Evolutionary conservation across 2,329 filamentous ascomycete species (phyloP).

Genomic region (Domatiomyces catenatus): DNA sequence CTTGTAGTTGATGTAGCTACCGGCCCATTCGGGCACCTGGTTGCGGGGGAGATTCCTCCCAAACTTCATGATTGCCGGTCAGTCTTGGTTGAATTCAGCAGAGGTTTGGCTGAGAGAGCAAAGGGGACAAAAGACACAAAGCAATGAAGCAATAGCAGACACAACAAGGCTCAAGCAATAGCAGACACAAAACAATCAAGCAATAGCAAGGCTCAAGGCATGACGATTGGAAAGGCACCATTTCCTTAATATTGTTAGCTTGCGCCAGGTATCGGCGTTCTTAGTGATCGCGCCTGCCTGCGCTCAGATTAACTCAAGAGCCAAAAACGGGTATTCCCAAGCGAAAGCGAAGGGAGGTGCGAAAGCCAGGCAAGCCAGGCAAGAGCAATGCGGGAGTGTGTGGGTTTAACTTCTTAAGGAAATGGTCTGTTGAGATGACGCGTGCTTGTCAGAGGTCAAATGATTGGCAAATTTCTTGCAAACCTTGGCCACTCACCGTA

Average conservation of each 20-base stretch:
- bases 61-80: slow-evolving; percentile 32
- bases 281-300: no score
- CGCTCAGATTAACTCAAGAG: no score
- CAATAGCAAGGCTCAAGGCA: neutral
- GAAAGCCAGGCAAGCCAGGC: no score
- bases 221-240: slow-evolving; percentile 9
- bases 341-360: no score
- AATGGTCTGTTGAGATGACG: no score
- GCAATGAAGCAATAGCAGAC: neutral
- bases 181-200: neutral
- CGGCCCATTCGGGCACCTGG: slow-evolving; percentile 36
- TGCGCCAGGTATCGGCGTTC: neutral
- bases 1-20: slow-evolving; percentile 38
- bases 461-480: no score
- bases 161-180: no score
- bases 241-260: neutral
- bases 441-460: no score
- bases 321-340: no score
- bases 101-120: neutral
- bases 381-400: no score
- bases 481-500: no score
- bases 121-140: neutral
- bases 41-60: slow-evolving; percentile 34
- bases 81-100: neutral
- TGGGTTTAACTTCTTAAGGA: no score